A percentile compares a stretch with the other conserved stretches of the same genome.
Conservation (phyloP, 495 filamentous ascomycete genomes). For the Penicillium diatomitis region DNA sequence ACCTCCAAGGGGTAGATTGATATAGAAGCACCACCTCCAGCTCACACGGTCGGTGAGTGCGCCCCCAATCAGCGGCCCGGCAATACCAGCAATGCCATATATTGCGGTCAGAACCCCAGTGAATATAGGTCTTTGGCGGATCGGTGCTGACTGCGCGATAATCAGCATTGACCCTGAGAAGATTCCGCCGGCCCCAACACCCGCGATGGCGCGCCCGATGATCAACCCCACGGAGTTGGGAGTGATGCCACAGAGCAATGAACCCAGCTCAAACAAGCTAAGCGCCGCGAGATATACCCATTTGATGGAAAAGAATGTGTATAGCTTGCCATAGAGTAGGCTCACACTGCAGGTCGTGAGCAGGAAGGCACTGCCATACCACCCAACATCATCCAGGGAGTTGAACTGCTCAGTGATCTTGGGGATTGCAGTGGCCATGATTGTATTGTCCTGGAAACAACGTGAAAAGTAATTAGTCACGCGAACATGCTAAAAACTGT, state of each 20-base stretch:
- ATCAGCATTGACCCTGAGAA: constrained; percentile 41
- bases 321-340: constrained; percentile 34
- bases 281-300: constrained; percentile 15
- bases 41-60: constrained; percentile 1
- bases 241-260: constrained; percentile 60
- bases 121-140: constrained; percentile 40
- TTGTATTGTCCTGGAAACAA: too few species aligned
- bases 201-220: constrained; percentile 65
- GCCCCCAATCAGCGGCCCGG: constrained; percentile 14
- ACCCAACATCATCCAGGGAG: constrained; percentile 33
- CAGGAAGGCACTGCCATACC: constrained; percentile 43
- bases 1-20: background rate
- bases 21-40: constrained; percentile 5
- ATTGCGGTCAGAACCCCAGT: constrained; percentile 28
- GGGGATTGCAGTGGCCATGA: constrained; percentile 1
- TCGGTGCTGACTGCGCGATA: constrained; percentile 37
- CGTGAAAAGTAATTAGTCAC: too few species aligned
- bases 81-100: constrained; percentile 44
- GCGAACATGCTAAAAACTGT: too few species aligned
- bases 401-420: constrained; percentile 17
- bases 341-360: constrained; percentile 33
- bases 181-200: constrained; percentile 55
- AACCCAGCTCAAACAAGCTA: constrained; percentile 53
- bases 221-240: constrained; percentile 61
- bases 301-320: constrained; percentile 36